Base-by-base conservation (phyloP, 2,329 filamentous ascomycete species). In the Onygenales sp. region DNA sequence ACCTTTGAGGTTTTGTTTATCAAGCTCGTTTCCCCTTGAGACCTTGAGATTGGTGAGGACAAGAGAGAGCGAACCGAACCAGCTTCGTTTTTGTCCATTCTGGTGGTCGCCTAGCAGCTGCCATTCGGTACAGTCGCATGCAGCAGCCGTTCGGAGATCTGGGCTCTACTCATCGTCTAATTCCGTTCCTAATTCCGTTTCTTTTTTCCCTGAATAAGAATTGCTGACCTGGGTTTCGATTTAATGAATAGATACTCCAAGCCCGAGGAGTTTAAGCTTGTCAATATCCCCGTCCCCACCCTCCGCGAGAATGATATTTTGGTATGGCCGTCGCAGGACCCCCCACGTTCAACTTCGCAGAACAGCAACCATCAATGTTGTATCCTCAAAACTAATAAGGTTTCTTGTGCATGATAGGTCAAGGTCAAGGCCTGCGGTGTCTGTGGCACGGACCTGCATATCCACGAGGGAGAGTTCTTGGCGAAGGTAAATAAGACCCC, bases 401-500 rank as follows among this genome's bases (percentile, higher is more conserved):
- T 50, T 39, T 35, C 38, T 51, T 31, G 21, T 39, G 5, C 56
- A 60, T 43, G 58, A 52, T 62, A 77, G 72, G 70, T 85, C 69
- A 83, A 85, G 70, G 82, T 86, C 63, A 84, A 85, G 70, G 83
- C 80, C 53, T 83, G 80, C 60, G 81, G 81, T 72, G 80, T 84
- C 57, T 84, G 81, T 60, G 78, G 78, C 59, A 80, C 78, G 58
- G 78, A 78, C 69, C 63, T 72, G 65, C 70, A 67, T 51, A 69
- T 72, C 54, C 83, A 86, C 63, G 80, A 86, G 66, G 84, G 84
- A 63, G 83, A 86, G 70, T 87, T 87, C 60, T 71, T 78, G 61
- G 75, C 75, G 62, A 76, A 77, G 69, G 74, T 76, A 67, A 36
- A 50, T 41, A 41, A 7, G 14, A 2, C 21, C 43, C 13, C 32